Conservation (phyloP, 441 rosid species). For the Brassica hybrid region DNA sequence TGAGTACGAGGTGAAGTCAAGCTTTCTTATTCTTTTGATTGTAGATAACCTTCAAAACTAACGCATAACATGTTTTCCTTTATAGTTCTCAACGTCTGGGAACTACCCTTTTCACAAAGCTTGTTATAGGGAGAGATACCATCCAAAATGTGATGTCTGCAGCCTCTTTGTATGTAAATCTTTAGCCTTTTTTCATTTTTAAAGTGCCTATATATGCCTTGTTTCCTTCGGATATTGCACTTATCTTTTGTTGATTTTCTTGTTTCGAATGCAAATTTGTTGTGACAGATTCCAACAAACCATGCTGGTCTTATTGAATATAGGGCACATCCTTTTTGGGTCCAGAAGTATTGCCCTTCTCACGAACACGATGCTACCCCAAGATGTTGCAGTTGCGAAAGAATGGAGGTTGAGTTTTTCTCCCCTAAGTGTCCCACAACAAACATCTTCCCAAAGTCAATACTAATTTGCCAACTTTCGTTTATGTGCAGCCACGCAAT, state of each 20-base stretch:
- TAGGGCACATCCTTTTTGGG: slow-evolving; percentile 89
- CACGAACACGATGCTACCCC: slow-evolving; percentile 81
- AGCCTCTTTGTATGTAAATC: slow-evolving; percentile 62
- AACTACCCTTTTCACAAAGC: slow-evolving; percentile 70
- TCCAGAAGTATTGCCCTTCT: slow-evolving; percentile 80
- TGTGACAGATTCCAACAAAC: slow-evolving; percentile 78
- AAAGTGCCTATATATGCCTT: neutral
- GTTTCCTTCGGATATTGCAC: slow-evolving; percentile 23
- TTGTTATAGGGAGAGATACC: slow-evolving; percentile 74
- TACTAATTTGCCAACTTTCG: slow-evolving; percentile 8
- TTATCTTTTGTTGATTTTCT: slow-evolving; percentile 33
- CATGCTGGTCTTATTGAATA: slow-evolving; percentile 83
- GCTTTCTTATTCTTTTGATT: neutral
- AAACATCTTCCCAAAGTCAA: neutral
- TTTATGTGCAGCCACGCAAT: slow-evolving; percentile 57
- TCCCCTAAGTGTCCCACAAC: neutral
- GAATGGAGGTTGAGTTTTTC: slow-evolving; percentile 71
- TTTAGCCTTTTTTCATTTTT: neutral
- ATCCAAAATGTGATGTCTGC: slow-evolving; percentile 87
- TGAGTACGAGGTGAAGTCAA: slow-evolving; percentile 62
- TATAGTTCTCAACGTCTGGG: slow-evolving; percentile 72
- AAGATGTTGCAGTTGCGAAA: slow-evolving; percentile 85
- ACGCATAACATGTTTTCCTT: slow-evolving; percentile 8
- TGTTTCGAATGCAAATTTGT: too few species aligned
- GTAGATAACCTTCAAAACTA: neutral